These are phyloP conservation scores for Ophiorrhiza pumila DNA, from an alignment of 257 asterid genomes.

Conservation along the genomic window DNA sequence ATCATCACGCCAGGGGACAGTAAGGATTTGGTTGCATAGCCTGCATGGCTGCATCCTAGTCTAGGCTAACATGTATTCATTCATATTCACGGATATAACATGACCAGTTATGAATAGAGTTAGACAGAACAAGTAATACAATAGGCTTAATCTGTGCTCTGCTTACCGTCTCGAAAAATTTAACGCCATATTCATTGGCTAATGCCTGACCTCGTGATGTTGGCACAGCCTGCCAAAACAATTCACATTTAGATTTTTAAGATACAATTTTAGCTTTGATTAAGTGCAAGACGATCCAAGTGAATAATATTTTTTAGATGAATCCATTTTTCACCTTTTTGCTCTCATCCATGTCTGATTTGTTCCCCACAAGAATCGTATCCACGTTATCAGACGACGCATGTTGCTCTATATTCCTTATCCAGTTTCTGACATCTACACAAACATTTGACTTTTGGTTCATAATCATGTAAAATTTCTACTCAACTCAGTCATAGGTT, in stretches of 20 bases:
- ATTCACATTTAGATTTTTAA: neutral
- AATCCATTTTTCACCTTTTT: constrained; percentile 16
- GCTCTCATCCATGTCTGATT: constrained; percentile 23
- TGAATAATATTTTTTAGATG: neutral
- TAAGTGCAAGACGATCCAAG: neutral
- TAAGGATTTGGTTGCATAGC: neutral
- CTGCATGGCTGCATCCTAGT: too few relatives aligned
- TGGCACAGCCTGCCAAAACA: constrained; percentile 25
- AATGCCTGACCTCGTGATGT: constrained; percentile 31
- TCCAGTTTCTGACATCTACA: constrained; percentile 25
- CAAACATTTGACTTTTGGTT: neutral
- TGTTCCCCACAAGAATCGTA: constrained; percentile 21
- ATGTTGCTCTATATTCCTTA: constrained; percentile 19
- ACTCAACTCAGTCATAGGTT: neutral
- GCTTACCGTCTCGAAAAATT: constrained; percentile 28
- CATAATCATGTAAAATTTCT: neutral
- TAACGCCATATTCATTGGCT: constrained; percentile 26
- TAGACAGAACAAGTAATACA: too few relatives aligned
- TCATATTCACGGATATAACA: neutral
- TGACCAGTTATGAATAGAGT: neutral
- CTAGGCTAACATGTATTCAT: neutral
- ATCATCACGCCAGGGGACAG: neutral
- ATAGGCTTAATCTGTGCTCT: too few relatives aligned
- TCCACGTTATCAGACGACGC: constrained; percentile 22
- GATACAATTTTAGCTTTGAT: neutral